Base-by-base conservation (phyloP, 371 early-diverging fungal genomes). In the Paraphysoderma sedebokerense region DNA sequence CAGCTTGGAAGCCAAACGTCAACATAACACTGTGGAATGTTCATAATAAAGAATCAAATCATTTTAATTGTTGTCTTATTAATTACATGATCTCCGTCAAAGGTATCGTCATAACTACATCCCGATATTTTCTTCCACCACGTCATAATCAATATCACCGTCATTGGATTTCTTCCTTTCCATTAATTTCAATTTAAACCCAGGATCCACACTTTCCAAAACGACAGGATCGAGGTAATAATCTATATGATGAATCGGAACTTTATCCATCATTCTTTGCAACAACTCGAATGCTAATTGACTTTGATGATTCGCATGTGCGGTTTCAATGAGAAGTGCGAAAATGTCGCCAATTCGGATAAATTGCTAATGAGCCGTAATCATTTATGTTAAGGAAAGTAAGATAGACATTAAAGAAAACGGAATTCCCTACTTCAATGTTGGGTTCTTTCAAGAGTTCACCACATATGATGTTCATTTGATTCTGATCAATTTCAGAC, bases 311-410 rank as follows among this genome's bases (percentile, higher is more conserved):
- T n/a, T 1, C n/a, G 8, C 11, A 46, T n/a, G 41, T 57, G 52
- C n/a, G 13, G 57, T 40, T 35, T 69, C 66, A 39, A 72, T 59
- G 54, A 72, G 44, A 13, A 70, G 52, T 11, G 59, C 72, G 41
- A 54, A 72, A n/a, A 72, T 65, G 48, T 72, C 72, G 4, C 72
- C 70, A 6, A 48, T 34, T 12, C 71, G 52, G 1, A 70, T 56
- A 11, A 53, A 49, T 1, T 38, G 32, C 47, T 46, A 35, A 35
- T 15, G 19, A 35, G 35, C 15, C n/a, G 15, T 15, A 19, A 35
- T 15, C n/a, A 35, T 35, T 35, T 35, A 19, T 15, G 15, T 35
- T 35, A 19, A 35, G 15, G 35, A 35, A 35, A 15, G 15, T 35
- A 13, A 26, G 29, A 48, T 12, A 27, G 29, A 47, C 51, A 11